These are phyloP conservation scores for Stropharia rugosoannulata DNA, from an alignment of 768 basidiomycete species.

Conservation along the genomic window DNA sequence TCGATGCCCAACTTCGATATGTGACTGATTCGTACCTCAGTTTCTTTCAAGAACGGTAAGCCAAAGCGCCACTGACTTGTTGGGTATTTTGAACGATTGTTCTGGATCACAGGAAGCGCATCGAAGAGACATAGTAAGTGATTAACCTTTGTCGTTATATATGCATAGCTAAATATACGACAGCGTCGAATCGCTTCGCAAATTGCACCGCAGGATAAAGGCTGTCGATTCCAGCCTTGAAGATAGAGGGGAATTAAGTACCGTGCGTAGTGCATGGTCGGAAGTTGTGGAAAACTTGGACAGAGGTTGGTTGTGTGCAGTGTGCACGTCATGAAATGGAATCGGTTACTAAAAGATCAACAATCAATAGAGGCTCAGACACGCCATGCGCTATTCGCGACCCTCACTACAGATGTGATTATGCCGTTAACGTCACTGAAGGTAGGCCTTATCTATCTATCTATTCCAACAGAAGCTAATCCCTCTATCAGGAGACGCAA, in stretches of 20 bases:
- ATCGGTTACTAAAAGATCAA: background rate
- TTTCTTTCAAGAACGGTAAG: conserved; percentile 85
- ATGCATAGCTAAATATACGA: conserved; percentile 5
- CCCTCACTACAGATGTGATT: conserved; percentile 73
- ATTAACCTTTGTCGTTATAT: background rate
- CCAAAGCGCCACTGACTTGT: conserved; percentile 2
- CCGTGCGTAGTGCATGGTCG: conserved; percentile 72
- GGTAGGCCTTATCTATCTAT: conserved; percentile 32
- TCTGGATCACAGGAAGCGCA: conserved; percentile 57
- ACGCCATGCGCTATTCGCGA: conserved; percentile 73
- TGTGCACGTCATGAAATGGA: background rate
- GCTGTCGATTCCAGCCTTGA: conserved; percentile 71
- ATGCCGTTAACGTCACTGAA: conserved; percentile 65
- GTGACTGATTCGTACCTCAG: conserved; percentile 74
- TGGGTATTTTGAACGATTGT: conserved; percentile 16
- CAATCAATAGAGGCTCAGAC: conserved; percentile 73
- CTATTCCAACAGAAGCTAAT: background rate
- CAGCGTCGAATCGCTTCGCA: conserved; percentile 75
- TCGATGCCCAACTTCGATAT: conserved; percentile 69
- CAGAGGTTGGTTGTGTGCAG: conserved; percentile 49
- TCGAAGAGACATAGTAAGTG: conserved; percentile 84
- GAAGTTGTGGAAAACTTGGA: conserved; percentile 87
- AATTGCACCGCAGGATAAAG: conserved; percentile 70
- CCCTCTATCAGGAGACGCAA: conserved; percentile 71
- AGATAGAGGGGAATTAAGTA: conserved; percentile 64